Percentiles rank a stretch among this genome's conserved stretches.
Conservation (phyloP, 2,329 filamentous ascomycete species). For the Xylaria sp. region DNA sequence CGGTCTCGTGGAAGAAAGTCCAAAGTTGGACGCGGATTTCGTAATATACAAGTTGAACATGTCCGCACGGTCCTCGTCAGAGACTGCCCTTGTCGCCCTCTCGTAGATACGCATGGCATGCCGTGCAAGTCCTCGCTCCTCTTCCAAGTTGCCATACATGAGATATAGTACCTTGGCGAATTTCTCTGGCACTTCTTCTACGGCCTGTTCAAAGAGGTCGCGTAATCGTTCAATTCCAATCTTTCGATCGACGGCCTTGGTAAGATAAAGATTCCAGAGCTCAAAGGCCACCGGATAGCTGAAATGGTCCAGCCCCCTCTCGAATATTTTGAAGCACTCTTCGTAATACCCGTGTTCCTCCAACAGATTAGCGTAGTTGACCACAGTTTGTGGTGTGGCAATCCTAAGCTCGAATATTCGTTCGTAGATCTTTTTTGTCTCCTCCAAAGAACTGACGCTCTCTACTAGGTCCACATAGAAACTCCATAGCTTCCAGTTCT, state of each 20-base stretch:
- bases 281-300: slow-evolving; percentile 98
- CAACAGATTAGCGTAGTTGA: slow-evolving; percentile 95
- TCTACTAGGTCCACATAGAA: slow-evolving; percentile 99
- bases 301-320: slow-evolving; percentile 96
- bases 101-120: slow-evolving; percentile 99
- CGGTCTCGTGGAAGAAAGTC: slow-evolving; percentile 87
- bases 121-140: slow-evolving; percentile 90
- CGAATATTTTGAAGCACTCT: slow-evolving; percentile 97
- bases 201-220: slow-evolving; percentile 95
- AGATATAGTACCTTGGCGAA: slow-evolving; percentile 96
- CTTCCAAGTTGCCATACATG: slow-evolving; percentile 98
- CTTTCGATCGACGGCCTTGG: slow-evolving; percentile 94
- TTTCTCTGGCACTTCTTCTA: slow-evolving; percentile 91
- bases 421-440: slow-evolving; percentile 94
- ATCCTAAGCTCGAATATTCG: slow-evolving; percentile 98
- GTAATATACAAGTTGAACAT: slow-evolving; percentile 99
- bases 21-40: slow-evolving; percentile 97
- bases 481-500: slow-evolving; percentile 99
- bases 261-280: slow-evolving; percentile 97
- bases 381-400: slow-evolving; percentile 95
- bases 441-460: slow-evolving; percentile 87
- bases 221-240: slow-evolving; percentile 93
- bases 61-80: slow-evolving; percentile 90
- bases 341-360: slow-evolving; percentile 96
- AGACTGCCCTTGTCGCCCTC: slow-evolving; percentile 90